Evolutionary conservation across 495 filamentous ascomycete species (phyloP).

Genomic region (Tirmania nivea): DNA sequence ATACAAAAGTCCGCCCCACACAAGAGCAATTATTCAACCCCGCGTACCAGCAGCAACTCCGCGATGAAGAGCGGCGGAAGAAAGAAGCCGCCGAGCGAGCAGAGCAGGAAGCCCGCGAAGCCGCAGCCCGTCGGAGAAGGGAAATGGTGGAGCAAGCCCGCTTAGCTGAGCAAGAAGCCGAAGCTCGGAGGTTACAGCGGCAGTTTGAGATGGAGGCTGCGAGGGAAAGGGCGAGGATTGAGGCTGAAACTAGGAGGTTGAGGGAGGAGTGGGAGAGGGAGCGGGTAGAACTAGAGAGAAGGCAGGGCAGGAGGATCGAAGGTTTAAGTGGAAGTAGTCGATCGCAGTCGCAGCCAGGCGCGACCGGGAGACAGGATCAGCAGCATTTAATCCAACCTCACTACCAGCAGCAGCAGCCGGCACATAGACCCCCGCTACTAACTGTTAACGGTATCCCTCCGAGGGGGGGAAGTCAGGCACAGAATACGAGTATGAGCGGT

Average conservation of each 20-base stretch:
- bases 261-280: neutral
- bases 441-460: no score
- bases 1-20: conserved; percentile 26
- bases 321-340: no score
- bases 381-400: neutral
- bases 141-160: conserved; percentile 22
- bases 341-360: no score
- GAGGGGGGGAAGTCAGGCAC: no score
- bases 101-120: conserved; percentile 36
- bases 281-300: no score
- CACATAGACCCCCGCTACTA: neutral
- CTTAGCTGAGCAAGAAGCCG: conserved; percentile 50
- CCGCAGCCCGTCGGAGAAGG: conserved; percentile 43
- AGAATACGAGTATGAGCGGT: no score
- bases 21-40: conserved; percentile 14
- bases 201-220: conserved; percentile 27
- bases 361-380: neutral
- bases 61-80: conserved; percentile 17
- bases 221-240: neutral
- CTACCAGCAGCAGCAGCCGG: neutral
- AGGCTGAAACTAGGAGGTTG: neutral
- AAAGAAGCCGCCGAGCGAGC: conserved; percentile 37
- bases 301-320: no score
- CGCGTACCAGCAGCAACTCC: conserved; percentile 26
- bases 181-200: conserved; percentile 60